Evolutionary conservation across 331 rosid genomes (phyloP), one percentile per base, ranked within the genome.

Genomic region (Arachis monticola): DNA sequence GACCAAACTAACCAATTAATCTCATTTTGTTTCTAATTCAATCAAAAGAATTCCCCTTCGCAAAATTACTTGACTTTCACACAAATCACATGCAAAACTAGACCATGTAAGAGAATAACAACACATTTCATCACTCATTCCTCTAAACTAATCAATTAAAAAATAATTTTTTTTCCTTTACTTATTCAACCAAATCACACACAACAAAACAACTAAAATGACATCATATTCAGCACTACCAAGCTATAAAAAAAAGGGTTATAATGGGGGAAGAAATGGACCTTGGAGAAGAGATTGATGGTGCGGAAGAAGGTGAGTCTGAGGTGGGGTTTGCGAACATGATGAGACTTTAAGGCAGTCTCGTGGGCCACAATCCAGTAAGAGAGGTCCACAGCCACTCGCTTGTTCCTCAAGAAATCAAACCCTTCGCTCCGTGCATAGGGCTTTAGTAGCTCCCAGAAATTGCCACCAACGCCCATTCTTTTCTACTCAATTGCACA

Each of bases 371-470:
- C 91, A 63, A 94, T 88, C 98, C 97, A 94, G 75, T 84, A 87
- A 10, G 97, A 90, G 31, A 94, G 95, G 81, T 94, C 98, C 50
- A 94, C 87, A 52, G 96, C 98, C 44, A 94, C 95, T 57, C 98
- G 96, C 85, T 94, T 94, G 93, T 94, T 81, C 75, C 95, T 87
- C 77, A 91, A 87, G 89, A 91, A 94, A 86, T 94, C 95, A 60
- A 88, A 88, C 61, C 92, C 96, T 85, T 90, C 93, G 69, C 67
- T 64, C 44, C 88, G 89, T 31, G 88, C 84, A 62, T 87, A 88
- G 57, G 98, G 98, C 73, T 91, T 91, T 44, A 91, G 83, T 81
- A 87, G 79, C 51, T 94, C 97, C 98, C 97, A 91, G 85, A 94
- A 91, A 77, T 89, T 80, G 41, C 93, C 97, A 64, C 91, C 92